Percentiles rank a stretch among this genome's conserved stretches.
These are phyloP conservation scores for Immersiporthe knoxdaviesiana DNA, from an alignment of 2,329 filamentous ascomycete genomes.

Conservation along the genomic window DNA sequence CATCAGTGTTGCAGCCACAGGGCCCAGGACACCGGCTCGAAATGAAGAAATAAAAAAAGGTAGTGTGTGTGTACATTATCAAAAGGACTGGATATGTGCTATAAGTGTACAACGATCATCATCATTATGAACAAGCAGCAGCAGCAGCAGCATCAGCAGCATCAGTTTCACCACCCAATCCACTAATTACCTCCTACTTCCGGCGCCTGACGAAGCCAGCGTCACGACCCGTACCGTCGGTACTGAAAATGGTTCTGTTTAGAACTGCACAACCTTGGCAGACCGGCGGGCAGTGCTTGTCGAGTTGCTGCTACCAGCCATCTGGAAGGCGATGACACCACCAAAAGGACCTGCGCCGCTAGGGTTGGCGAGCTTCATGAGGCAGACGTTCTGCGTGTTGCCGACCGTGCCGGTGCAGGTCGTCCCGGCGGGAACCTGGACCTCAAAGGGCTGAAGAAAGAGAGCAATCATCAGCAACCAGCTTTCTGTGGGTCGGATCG, in stretches of 20 bases:
- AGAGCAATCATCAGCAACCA: background rate
- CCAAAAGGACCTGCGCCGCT: constrained; percentile 31
- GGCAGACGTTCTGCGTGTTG: constrained; percentile 28
- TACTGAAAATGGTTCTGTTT: background rate
- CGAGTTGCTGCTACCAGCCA: constrained; percentile 21
- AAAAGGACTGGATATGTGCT: constrained; percentile 6
- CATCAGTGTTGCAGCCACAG: background rate
- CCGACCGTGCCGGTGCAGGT: constrained; percentile 30
- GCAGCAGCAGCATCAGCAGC: constrained; percentile 3
- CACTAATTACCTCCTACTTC: background rate
- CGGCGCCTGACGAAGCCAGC: constrained; percentile 10
- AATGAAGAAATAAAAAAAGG: background rate
- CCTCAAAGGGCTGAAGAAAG: constrained; percentile 23
- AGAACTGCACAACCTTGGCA: constrained; percentile 6
- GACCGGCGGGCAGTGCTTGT: background rate
- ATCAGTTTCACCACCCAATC: constrained; percentile 2
- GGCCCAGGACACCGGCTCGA: background rate
- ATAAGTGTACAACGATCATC: constrained; percentile 6
- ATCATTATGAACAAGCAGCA: constrained; percentile 5
- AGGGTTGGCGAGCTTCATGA: constrained; percentile 33
- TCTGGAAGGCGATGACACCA: constrained; percentile 32
- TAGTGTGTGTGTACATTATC: background rate
- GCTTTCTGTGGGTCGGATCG: background rate
- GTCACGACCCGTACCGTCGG: background rate
- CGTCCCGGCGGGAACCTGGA: constrained; percentile 31